Evolutionary conservation across 2,329 filamentous ascomycete genomes (phyloP).

Genomic region (Fusarium temperatum): DNA sequence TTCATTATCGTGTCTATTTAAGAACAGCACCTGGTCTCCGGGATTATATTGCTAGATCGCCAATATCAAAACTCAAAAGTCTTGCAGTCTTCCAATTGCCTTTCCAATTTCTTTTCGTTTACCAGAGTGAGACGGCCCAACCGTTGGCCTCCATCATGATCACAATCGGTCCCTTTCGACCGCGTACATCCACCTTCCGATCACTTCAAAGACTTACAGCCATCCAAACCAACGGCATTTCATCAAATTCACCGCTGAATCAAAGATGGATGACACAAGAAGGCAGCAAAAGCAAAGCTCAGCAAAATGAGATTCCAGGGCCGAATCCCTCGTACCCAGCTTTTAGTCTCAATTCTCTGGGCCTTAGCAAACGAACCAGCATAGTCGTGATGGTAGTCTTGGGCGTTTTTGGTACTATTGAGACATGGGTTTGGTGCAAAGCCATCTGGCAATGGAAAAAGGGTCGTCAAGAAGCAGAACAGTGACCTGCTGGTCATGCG

Average conservation of each 20-base stretch:
- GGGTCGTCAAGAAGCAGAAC: not conserved
- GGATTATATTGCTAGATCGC: rapidly evolving
- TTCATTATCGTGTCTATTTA: slow-evolving; percentile 6
- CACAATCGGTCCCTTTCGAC: not conserved
- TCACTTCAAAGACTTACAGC: not conserved
- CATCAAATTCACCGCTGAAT: not conserved
- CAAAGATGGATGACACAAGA: not conserved
- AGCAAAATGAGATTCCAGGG: not conserved
- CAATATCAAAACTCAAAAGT: too few species aligned
- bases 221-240: too few species aligned
- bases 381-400: slow-evolving; percentile 39
- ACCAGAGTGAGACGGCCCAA: not conserved
- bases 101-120: rapidly evolving
- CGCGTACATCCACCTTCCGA: too few species aligned
- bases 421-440: slow-evolving; percentile 47
- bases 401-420: slow-evolving; percentile 45
- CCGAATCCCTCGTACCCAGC: slow-evolving; percentile 30
- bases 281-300: not conserved
- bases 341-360: slow-evolving; percentile 42
- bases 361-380: slow-evolving; percentile 43
- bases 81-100: rapidly evolving
- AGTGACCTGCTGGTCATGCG: not conserved
- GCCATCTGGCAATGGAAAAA: slow-evolving; percentile 44
- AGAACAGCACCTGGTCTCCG: not conserved
- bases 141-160: not conserved